Evolutionary conservation across 2,329 filamentous ascomycete species (phyloP), one percentile per base, ranked within the genome.

Genomic region (Aspergillus sp.): DNA sequence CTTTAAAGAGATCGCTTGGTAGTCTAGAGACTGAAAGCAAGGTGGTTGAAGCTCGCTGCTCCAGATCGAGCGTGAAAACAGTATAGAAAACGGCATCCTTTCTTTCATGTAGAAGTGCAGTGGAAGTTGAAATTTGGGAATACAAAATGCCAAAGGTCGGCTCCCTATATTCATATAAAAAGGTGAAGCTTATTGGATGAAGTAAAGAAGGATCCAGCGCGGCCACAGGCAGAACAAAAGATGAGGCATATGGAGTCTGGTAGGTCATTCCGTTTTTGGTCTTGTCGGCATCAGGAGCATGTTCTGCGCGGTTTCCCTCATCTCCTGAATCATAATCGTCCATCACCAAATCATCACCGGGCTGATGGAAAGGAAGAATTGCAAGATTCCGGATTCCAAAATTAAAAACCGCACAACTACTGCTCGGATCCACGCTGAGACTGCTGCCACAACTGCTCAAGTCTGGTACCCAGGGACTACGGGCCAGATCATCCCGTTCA

Each of bases 91-190:
- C 74, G 56, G 87, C 81, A 63, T 98, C 93, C 61, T 85, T 93
- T 53, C 88, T 80, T 59, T 89, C 86, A 52, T 78, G 71, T 28
- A 83, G 69, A 45, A 97, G 73, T 3, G 87, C 83, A 46, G 78
- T 76, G n/a, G 89, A 90, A 9, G 84, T 81, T 33, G 83, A 76
- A 52, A 81, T 73, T 44, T 82, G 83, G 1, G 90, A 87, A 41
- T 88, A 93, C 38, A 98, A 75, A 50, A 98, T 90, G 47, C 91
- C 93, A 71, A 98, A 95, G 0, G 93, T 98, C 8, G 93, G 91
- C 68, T 97, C 93, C 66, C 93, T 84, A 68, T 98, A 98, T 72
- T 97, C 91, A 76, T 97, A 81, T 54, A 98, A 74, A 67, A 98
- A 98, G 46, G 87, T 84, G 61, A 98, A 80, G 63, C 95, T 88